phyloP scores from a whole-genome alignment of 2,329 filamentous ascomycete species.

The Paecilomyces dactylethromorphus region DNA sequence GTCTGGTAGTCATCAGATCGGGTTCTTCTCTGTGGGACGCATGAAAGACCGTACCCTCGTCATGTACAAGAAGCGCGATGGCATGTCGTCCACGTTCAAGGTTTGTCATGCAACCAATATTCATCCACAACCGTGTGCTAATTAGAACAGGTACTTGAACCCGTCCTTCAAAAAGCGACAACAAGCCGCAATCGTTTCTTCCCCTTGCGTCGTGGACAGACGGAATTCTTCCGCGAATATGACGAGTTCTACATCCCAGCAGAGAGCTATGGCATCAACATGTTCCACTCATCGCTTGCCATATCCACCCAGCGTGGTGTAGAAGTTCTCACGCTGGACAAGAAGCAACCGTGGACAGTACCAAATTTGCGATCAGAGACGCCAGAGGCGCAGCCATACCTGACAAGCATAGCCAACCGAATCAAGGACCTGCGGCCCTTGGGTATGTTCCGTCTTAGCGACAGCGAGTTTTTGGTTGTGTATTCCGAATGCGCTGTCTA shows the following conservation, averaged over 20 bases:
- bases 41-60: constrained; percentile 96
- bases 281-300: constrained; percentile 91
- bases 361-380: constrained; percentile 67
- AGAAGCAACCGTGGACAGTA: constrained; percentile 91
- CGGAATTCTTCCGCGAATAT: constrained; percentile 95
- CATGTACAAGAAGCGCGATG: constrained; percentile 95
- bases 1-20: constrained; percentile 79
- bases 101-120: constrained; percentile 17
- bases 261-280: constrained; percentile 89
- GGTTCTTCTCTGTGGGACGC: constrained; percentile 89
- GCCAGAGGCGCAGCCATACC: constrained; percentile 52
- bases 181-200: constrained; percentile 71
- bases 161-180: constrained; percentile 85
- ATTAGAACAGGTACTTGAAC: constrained; percentile 67
- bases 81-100: constrained; percentile 86
- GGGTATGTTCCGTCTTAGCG: constrained; percentile 92
- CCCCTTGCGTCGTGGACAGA: constrained; percentile 59
- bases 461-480: constrained; percentile 84
- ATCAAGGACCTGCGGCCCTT: constrained; percentile 78
- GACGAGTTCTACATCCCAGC: constrained; percentile 98
- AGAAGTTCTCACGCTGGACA: constrained; percentile 92
- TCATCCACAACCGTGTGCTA: constrained; percentile 3
- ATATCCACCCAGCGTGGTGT: constrained; percentile 88
- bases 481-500: constrained; percentile 98
- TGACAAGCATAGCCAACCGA: constrained; percentile 76